Percentiles rank a stretch among this genome's conserved stretches.
These are phyloP conservation scores for Eimeria sp. DNA, from an alignment of 169 alveolate species.

Conservation along the genomic window DNA sequence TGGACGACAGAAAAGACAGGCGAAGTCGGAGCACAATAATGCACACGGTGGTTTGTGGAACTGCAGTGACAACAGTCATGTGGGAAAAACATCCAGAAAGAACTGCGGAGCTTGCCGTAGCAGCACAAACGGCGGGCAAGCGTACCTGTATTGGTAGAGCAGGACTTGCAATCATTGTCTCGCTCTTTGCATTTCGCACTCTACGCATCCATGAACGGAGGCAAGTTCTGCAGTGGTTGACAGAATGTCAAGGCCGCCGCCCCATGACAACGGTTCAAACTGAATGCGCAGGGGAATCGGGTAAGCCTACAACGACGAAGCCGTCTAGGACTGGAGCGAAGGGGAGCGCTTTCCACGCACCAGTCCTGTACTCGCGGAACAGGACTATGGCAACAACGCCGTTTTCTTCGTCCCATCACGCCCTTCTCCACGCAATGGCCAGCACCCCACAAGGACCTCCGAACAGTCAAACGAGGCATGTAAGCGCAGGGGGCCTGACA, in stretches of 20 bases:
- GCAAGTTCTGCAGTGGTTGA: neutral
- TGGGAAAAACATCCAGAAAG: neutral
- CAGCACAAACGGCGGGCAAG: neutral
- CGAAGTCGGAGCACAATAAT: neutral
- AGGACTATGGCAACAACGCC: no score
- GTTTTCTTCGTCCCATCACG: neutral
- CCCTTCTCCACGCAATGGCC: neutral
- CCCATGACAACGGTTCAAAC: neutral
- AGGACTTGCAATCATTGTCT: neutral
- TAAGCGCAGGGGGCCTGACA: neutral
- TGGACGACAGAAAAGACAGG: neutral
- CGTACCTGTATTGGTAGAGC: neutral
- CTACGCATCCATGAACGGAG: neutral
- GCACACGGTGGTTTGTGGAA: neutral
- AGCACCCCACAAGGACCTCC: neutral
- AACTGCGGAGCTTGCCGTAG: neutral
- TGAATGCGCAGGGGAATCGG: neutral
- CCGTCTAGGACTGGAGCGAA: no score
- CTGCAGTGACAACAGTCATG: neutral
- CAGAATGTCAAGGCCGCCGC: neutral
- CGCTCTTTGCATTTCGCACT: neutral
- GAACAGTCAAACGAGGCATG: neutral
- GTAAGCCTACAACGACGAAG: neutral
- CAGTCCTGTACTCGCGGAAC: no score
- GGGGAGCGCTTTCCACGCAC: no score